Evolutionary conservation across 2,329 filamentous ascomycete genomes (phyloP), one percentile per base, ranked within the genome.

Genomic region (Xylariomycetidae sp.): DNA sequence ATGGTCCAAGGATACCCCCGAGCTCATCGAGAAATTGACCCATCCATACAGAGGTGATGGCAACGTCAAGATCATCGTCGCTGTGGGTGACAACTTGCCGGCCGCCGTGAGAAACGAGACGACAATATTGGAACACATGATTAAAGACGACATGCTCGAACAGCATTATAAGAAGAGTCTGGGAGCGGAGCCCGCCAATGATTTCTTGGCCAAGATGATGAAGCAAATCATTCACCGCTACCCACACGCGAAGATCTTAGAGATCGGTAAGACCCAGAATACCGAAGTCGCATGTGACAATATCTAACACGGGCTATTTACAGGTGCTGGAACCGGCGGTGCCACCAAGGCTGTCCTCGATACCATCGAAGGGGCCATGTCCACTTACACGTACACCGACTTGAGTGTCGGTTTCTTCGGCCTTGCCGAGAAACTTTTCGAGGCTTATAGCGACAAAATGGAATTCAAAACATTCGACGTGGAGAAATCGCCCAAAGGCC

Each of bases 311-410:
- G n/a, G n/a, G n/a, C n/a, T 3, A 34, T n/a, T 13, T 23, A 4
- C n/a, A 26, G 63, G 64, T 30, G 64, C 59, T 11, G 66, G 66
- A 2, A 66, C 59, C 1, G 66, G 64, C 2, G 57, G 53, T 5
- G 50, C 61, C 0, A 69, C 67, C 0, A 45, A 53, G 7, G 19
- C 26, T 1, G 44, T 69, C 12, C 36, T 70, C 3, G 38, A 50
- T 2, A 18, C 32, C 4, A 38, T 69, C 11, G 52, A 46, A 1
- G 8, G 37, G 16, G n/a, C 27, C 5, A 62, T 63, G 27, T 38
- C 48, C 1, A 52, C 56, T 4, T 71, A 69, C 39, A 65, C 61
- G 1, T 71, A 56, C 44, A 69, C 68, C 0, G 66, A 70, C 31
- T 54, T 67, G 6, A 59, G 58, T 0, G 30, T 51, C 3, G 56